phyloP scores from a whole-genome alignment of 2,329 filamentous ascomycete genomes.

The Fusarium equiseti region DNA sequence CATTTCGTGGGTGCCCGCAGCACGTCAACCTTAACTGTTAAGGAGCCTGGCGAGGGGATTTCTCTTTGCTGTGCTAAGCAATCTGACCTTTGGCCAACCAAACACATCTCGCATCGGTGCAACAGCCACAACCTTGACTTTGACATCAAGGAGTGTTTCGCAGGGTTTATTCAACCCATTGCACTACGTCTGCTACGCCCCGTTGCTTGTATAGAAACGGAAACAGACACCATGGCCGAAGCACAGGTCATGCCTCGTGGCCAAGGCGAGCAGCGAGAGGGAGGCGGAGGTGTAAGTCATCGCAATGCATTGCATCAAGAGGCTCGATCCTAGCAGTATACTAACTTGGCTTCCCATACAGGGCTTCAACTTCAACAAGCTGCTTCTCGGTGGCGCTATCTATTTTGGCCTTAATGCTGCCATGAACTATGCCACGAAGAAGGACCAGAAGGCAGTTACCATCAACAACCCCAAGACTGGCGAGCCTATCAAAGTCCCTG shows the following conservation, averaged over 20 bases:
- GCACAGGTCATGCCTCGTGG: conserved; percentile 42
- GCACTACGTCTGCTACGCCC: conserved; percentile 1
- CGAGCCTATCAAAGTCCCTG: conserved; percentile 64
- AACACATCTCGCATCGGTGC: conserved; percentile 23
- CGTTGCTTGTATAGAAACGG: conserved; percentile 10
- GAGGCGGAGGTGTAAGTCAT: conserved; percentile 47
- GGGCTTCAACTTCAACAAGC: conserved; percentile 58
- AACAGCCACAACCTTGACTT: conserved; percentile 35
- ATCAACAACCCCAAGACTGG: conserved; percentile 64
- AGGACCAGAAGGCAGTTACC: conserved; percentile 61
- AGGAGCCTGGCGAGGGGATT: conserved; percentile 39
- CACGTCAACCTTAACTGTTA: conserved; percentile 35
- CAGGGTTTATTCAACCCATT: conserved; percentile 8
- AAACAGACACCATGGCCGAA: conserved; percentile 45
- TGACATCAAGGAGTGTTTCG: conserved; percentile 21
- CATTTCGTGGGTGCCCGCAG: conserved; percentile 28
- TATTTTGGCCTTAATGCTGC: conserved; percentile 71
- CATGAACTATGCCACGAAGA: conserved; percentile 66
- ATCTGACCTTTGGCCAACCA: conserved; percentile 25
- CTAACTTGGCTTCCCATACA: conserved; percentile 36
- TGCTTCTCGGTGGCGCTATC: conserved; percentile 65
- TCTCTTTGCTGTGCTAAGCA: conserved; percentile 3
- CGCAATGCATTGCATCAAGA: conserved; percentile 8
- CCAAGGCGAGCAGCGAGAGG: conserved; percentile 43
- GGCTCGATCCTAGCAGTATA: neutral